These are phyloP conservation scores for Phytophthora hybrid DNA, from an alignment of 352 stramenopile genomes.

Conservation along the genomic window DNA sequence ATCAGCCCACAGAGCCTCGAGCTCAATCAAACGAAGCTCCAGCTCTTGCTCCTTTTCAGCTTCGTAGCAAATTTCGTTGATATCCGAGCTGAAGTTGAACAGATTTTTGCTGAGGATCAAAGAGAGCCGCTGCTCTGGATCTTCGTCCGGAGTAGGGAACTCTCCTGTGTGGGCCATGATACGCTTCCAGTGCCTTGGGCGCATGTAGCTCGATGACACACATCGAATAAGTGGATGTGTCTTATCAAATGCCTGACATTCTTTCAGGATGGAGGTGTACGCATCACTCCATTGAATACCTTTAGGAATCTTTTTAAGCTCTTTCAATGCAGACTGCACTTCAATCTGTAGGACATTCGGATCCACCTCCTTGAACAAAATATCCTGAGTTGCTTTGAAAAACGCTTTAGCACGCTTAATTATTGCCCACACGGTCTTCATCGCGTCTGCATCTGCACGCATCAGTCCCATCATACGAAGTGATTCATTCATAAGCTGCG, in stretches of 20 bases:
- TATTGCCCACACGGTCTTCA: constrained; percentile 83
- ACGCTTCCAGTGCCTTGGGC: constrained; percentile 94
- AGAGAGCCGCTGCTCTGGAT: constrained; percentile 92
- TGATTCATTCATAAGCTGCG: constrained; percentile 93
- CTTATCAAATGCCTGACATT: constrained; percentile 88
- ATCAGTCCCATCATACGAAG: constrained; percentile 91
- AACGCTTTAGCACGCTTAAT: constrained; percentile 83
- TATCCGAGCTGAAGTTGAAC: constrained; percentile 94
- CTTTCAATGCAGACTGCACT: constrained; percentile 94
- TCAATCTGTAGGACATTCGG: constrained; percentile 96
- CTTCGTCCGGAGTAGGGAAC: constrained; percentile 94
- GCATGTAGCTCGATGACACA: constrained; percentile 90
- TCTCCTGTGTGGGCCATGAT: constrained; percentile 92
- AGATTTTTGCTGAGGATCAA: constrained; percentile 94
- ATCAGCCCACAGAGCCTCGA: constrained; percentile 92
- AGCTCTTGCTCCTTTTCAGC: constrained; percentile 97
- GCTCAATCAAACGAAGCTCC: constrained; percentile 90
- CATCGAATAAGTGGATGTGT: constrained; percentile 83
- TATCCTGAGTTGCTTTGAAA: constrained; percentile 69
- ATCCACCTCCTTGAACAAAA: constrained; percentile 94
- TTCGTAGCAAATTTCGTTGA: constrained; percentile 97
- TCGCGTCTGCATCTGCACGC: constrained; percentile 75
- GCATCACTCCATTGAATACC: constrained; percentile 93
- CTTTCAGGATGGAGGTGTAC: constrained; percentile 88
- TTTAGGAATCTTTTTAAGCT: constrained; percentile 93